Evolutionary conservation across 1,284 basidiomycete species (phyloP).

Genomic region (Apiotrichum sp.): DNA sequence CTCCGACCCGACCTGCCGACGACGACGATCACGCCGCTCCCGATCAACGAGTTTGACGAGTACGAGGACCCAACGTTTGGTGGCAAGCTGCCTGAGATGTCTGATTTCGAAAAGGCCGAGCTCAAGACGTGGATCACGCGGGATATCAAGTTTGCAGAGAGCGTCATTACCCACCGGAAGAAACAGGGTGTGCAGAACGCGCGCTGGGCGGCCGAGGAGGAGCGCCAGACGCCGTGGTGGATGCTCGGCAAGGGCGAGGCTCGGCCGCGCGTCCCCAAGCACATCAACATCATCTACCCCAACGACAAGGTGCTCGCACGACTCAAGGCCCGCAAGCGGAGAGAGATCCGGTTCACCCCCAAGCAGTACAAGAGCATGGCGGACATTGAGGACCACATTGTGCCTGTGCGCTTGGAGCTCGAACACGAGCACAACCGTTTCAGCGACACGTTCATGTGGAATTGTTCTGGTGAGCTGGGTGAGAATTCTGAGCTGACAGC

Average conservation of each 20-base stretch:
- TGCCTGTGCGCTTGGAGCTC: conserved; percentile 90
- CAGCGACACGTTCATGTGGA: conserved; percentile 97
- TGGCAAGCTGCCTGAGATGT: conserved; percentile 55
- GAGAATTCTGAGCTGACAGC: conserved; percentile 6
- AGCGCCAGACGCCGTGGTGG: conserved; percentile 44
- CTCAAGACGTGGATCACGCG: conserved; percentile 54
- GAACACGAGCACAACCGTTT: conserved; percentile 85
- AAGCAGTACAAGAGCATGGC: conserved; percentile 45
- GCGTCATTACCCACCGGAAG: conserved; percentile 40
- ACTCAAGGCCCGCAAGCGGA: conserved; percentile 52
- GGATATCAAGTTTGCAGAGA: conserved; percentile 50
- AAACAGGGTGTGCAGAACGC: conserved; percentile 31
- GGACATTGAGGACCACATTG: conserved; percentile 53
- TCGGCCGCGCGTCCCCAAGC: conserved; percentile 31
- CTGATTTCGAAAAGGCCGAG: conserved; percentile 49
- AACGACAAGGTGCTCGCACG: conserved; percentile 42
- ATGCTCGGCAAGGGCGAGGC: conserved; percentile 35
- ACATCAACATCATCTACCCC: conserved; percentile 66
- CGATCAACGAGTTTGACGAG: conserved; percentile 49
- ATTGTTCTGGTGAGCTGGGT: conserved; percentile 65
- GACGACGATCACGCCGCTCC: conserved; percentile 61
- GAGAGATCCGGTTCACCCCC: conserved; percentile 52
- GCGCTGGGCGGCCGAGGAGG: conserved; percentile 50
- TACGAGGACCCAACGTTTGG: conserved; percentile 49
- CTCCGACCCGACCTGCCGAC: conserved; percentile 57